Evolutionary conservation across 768 basidiomycete species (phyloP).

Genomic region (Mycena galopus): DNA sequence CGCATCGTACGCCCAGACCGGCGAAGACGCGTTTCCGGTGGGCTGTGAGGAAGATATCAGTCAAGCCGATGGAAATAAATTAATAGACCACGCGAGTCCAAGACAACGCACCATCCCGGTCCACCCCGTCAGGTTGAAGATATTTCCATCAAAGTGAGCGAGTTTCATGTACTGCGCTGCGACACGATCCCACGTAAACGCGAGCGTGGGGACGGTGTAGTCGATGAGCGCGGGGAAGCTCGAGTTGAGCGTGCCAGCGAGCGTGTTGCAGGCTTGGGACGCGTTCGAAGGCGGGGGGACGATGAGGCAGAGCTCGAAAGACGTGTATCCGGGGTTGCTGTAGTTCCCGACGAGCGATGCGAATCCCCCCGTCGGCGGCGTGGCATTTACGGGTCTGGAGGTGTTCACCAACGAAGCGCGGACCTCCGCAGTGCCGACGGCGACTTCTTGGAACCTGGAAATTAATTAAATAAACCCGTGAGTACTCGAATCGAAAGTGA

Average conservation of each 20-base stretch:
- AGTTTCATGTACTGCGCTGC: slow-evolving; percentile 22
- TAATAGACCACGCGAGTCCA: too few species aligned
- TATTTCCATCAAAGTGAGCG: slow-evolving; percentile 27
- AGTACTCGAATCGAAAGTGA: too few species aligned
- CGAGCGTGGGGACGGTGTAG: slow-evolving; percentile 24
- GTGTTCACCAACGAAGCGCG: slow-evolving; percentile 23
- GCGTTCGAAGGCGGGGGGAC: slow-evolving; percentile 15
- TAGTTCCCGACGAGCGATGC: slow-evolving; percentile 27
- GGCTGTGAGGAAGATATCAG: too few species aligned
- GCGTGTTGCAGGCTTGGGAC: slow-evolving; percentile 11
- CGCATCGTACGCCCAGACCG: slow-evolving; percentile 28
- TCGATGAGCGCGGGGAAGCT: slow-evolving; percentile 15
- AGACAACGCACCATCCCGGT: slow-evolving; percentile 13
- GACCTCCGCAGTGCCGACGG: slow-evolving; percentile 14
- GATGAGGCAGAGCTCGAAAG: slow-evolving; percentile 23
- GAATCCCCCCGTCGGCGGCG: slow-evolving; percentile 23
- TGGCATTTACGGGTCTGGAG: slow-evolving; percentile 18
- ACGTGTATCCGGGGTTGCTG: slow-evolving; percentile 30
- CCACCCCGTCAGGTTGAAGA: slow-evolving; percentile 35
- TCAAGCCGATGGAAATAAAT: too few species aligned
- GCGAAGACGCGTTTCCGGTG: slow-evolving; percentile 28
- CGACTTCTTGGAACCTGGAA: slow-evolving; percentile 21
- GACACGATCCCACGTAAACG: slow-evolving; percentile 31
- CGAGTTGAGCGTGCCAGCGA: slow-evolving; percentile 21
- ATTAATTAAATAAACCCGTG: background rate